Evolutionary conservation across 495 filamentous ascomycete genomes (phyloP).

Genomic region (Podospora tetraspora): DNA sequence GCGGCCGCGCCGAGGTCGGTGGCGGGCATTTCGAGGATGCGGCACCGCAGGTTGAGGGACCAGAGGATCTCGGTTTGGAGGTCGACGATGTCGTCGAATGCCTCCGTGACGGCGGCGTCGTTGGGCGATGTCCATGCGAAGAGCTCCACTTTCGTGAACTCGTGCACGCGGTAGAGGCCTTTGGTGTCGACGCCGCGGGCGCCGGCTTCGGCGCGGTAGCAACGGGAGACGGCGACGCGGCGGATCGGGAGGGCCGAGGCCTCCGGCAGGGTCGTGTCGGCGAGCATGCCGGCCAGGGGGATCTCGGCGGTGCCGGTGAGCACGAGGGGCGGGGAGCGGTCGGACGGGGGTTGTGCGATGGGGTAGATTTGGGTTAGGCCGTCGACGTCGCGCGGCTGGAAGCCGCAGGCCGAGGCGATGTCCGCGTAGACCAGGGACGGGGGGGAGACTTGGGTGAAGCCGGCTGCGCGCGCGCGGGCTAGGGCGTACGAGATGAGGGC

Average conservation of each 20-base stretch:
- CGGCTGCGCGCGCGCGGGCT: constrained; percentile 57
- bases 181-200: constrained; percentile 84
- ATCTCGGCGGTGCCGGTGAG: constrained; percentile 92
- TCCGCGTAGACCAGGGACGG: constrained; percentile 90
- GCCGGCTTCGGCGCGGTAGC: constrained; percentile 92
- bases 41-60: constrained; percentile 73
- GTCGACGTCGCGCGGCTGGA: constrained; percentile 84
- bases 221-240: constrained; percentile 74
- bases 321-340: constrained; percentile 62
- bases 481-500: constrained; percentile 86
- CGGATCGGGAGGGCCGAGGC: constrained; percentile 55
- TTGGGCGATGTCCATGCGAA: constrained; percentile 75
- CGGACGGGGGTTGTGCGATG: constrained; percentile 56
- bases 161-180: constrained; percentile 95
- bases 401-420: constrained; percentile 84
- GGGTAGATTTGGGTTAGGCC: constrained; percentile 88
- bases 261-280: constrained; percentile 56
- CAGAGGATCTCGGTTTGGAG: constrained; percentile 80
- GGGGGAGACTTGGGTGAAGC: constrained; percentile 72
- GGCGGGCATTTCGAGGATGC: constrained; percentile 88
- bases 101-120: constrained; percentile 37
- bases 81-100: constrained; percentile 77
- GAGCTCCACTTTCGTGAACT: constrained; percentile 97
- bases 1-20: constrained; percentile 85
- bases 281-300: constrained; percentile 85